phyloP scores from a whole-genome alignment of 2,329 filamentous ascomycete genomes.

The Cercospora sp. region DNA sequence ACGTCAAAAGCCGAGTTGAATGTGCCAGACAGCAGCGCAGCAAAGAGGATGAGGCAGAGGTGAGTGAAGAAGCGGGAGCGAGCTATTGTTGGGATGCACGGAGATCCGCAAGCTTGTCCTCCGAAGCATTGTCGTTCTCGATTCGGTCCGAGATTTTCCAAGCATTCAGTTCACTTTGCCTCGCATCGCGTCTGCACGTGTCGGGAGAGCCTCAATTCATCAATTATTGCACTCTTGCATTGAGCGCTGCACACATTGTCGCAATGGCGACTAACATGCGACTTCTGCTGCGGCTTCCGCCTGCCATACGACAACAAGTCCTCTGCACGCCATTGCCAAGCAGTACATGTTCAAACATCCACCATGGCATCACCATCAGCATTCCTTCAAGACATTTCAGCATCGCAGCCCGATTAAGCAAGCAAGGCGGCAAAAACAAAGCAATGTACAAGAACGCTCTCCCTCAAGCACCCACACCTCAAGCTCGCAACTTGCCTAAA shows the following conservation, averaged over 20 bases:
- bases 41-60: constrained; percentile 3
- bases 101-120: constrained; percentile 9
- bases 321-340: constrained; percentile 9
- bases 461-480: constrained; percentile 13
- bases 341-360: not conserved
- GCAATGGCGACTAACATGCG: constrained; percentile 21
- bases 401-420: constrained; percentile 2
- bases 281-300: constrained; percentile 27
- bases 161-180: constrained; percentile 1
- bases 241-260: not conserved
- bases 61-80: constrained; percentile 13
- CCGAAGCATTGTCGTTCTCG: constrained; percentile 9
- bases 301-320: constrained; percentile 25
- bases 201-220: not conserved
- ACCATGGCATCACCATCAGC: not conserved
- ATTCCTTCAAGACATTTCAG: constrained; percentile 8
- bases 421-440: constrained; percentile 17
- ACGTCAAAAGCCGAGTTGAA: not conserved
- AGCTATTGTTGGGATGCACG: constrained; percentile 26
- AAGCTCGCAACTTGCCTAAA: constrained; percentile 19
- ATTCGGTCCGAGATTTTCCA: constrained; percentile 18
- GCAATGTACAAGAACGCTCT: constrained; percentile 17
- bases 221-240: constrained; percentile 6
- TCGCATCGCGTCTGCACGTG: constrained; percentile 18
- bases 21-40: not conserved